Conservation (phyloP, 169 alveolate genomes). For the Eimeria maxima region DNA sequence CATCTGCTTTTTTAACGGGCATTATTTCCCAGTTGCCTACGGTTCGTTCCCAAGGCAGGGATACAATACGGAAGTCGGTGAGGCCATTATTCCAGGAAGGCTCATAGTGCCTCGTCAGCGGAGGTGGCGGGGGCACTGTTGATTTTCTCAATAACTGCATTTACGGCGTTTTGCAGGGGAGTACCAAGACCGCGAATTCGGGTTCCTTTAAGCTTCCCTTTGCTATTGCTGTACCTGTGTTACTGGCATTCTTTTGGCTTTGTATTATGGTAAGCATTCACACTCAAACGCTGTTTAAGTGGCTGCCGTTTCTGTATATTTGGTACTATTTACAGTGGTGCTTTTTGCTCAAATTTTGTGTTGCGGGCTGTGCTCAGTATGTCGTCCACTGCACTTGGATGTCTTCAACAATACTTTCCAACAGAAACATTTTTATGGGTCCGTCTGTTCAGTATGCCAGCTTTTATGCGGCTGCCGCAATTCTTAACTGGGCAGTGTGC, state of each 20-base stretch:
- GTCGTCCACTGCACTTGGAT: constrained; percentile 95
- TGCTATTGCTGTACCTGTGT: constrained; percentile 63
- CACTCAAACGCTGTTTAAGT: neutral
- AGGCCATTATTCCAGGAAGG: neutral
- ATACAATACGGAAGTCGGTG: neutral
- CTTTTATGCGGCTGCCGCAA: neutral
- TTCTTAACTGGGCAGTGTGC: too few species aligned
- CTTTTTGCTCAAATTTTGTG: neutral
- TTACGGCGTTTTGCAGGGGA: constrained; percentile 45
- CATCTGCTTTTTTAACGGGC: constrained; percentile 90
- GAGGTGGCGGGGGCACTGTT: neutral
- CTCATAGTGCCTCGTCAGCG: neutral
- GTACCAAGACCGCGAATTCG: neutral
- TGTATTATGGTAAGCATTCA: constrained; percentile 65
- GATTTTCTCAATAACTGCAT: neutral
- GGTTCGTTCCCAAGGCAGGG: neutral
- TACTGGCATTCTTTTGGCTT: constrained; percentile 75
- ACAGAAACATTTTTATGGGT: constrained; percentile 95
- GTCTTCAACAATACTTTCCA: constrained; percentile 96
- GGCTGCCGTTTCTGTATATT: neutral
- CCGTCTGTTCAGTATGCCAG: neutral
- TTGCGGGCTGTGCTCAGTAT: constrained; percentile 87
- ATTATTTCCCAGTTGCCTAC: neutral
- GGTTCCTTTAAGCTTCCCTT: constrained; percentile 48
- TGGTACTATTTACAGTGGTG: neutral